Conservation (phyloP, 2,329 filamentous ascomycete genomes). For the Exophiala sp. region DNA sequence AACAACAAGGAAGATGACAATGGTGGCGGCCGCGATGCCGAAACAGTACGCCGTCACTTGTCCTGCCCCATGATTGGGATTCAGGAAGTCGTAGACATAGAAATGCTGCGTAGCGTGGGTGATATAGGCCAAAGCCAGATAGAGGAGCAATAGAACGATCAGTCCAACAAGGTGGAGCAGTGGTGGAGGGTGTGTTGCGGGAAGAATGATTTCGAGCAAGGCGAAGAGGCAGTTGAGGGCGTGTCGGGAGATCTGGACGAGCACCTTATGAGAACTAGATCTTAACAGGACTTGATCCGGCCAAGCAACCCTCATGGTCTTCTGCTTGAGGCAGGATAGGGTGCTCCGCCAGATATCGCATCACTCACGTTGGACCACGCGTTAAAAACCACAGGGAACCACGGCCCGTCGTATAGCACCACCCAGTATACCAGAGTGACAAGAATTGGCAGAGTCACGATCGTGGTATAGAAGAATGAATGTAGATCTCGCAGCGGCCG, state of each 20-base stretch:
- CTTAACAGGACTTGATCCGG: too few relatives aligned
- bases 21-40: slow-evolving; percentile 52
- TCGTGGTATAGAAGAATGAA: slow-evolving; percentile 56
- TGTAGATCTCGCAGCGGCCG: slow-evolving; percentile 60
- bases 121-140: slow-evolving; percentile 68
- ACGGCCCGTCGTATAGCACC: slow-evolving; percentile 50
- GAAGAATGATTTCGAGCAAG: slow-evolving; percentile 66
- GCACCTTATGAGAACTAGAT: too few relatives aligned
- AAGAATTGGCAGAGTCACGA: slow-evolving; percentile 60
- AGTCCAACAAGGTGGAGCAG: slow-evolving; percentile 63
- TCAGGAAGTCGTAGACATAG: slow-evolving; percentile 74
- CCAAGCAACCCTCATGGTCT: too few relatives aligned
- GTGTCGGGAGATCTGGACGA: slow-evolving; percentile 60
- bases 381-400: slow-evolving; percentile 48
- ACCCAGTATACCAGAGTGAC: slow-evolving; percentile 68
- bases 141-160: slow-evolving; percentile 63
- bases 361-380: slow-evolving; percentile 49
- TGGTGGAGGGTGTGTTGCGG: slow-evolving; percentile 58
- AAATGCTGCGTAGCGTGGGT: slow-evolving; percentile 63
- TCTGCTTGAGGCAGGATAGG: too few relatives aligned
- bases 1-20: slow-evolving; percentile 50
- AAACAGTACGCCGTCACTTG: slow-evolving; percentile 61
- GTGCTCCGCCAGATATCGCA: too few relatives aligned
- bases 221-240: slow-evolving; percentile 67
- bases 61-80: slow-evolving; percentile 50